phyloP scores from a whole-genome alignment of 192 early-diverging fungal genomes.

The Backusella luteola region DNA sequence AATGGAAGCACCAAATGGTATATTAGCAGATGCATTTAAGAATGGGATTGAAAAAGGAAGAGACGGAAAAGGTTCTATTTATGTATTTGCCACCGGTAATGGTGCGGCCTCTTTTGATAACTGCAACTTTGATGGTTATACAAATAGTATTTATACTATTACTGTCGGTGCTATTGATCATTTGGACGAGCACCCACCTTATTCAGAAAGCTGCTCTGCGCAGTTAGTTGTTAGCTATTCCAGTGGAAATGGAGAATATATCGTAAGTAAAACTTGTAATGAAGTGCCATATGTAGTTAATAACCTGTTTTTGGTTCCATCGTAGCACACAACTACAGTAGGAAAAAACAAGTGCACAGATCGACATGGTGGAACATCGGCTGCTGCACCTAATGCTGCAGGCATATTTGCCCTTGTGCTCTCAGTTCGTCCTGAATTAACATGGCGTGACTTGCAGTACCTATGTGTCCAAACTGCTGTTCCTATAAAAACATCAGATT shows the following conservation, averaged over 20 bases:
- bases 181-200: slow-evolving; percentile 69
- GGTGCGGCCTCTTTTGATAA: slow-evolving; percentile 78
- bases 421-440: slow-evolving; percentile 73
- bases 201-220: slow-evolving; percentile 88
- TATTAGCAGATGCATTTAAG: slow-evolving; percentile 71
- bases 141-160: slow-evolving; percentile 94
- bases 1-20: slow-evolving; percentile 71
- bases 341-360: slow-evolving; percentile 69
- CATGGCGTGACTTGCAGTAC: slow-evolving; percentile 90
- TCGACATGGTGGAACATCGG: slow-evolving; percentile 86
- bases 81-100: slow-evolving; percentile 94
- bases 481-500: slow-evolving; percentile 62
- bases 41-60: slow-evolving; percentile 76
- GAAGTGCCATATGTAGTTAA: not conserved
- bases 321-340: slow-evolving; percentile 69
- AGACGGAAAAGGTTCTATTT: slow-evolving; percentile 78
- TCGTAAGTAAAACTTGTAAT: slow-evolving; percentile 54
- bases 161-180: slow-evolving; percentile 91
- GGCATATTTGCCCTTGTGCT: slow-evolving; percentile 85
- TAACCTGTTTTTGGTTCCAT: not conserved
- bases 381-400: slow-evolving; percentile 87
- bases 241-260: slow-evolving; percentile 67
- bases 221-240: slow-evolving; percentile 88
- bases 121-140: slow-evolving; percentile 97
- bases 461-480: slow-evolving; percentile 74